Evolutionary conservation across 352 stramenopile genomes (phyloP), one percentile per base, ranked within the genome.

Genomic region (Phytophthora tentaculata): DNA sequence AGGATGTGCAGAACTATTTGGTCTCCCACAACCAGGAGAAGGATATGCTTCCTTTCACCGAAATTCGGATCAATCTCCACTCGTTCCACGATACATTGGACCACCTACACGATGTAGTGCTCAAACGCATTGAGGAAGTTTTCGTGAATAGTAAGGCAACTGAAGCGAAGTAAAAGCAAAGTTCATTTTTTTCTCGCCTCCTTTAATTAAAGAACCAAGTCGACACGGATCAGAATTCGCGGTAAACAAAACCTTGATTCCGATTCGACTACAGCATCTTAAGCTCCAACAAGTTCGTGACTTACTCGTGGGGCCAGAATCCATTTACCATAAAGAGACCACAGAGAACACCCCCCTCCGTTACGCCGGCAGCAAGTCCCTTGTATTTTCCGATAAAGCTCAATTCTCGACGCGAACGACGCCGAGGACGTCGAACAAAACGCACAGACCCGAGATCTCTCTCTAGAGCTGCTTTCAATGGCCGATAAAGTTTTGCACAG

Each of bases 71-170:
- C 50, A 90, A 96, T 60, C 72, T 93, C 44, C 85, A 96, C 63
- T 96, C 88, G 50, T 94, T 96, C 70, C 76, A 93, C 71, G 83
- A 83, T n/a, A 96, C 86, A 28, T 77, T 96, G 48, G 86, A 96
- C 66, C 69, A 84, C 57, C 80, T 96, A 52, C 88, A 96, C 69
- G 88, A 96, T 67, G 84, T 93, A 26, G 86, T 96, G 60, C 79
- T 96, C 17, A 77, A 92, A 61, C 85, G 86, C 45, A 96, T 96
- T 29, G 77, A 95, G 71, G 83, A 92, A 13, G 83, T 92, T 44
- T 93, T 87, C 52, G 50, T 74, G 13, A 68, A 37, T 61, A 67
- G 20, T 9, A 64, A 70, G 49, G 17, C 58, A 44, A 9, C 56
- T 39, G 64, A 50, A 64, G 29, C n/a, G 1, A 48, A 35, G 14